Percentiles rank a stretch among this genome's conserved stretches.
These are phyloP conservation scores for Penicillium sp. DNA, from an alignment of 2,329 filamentous ascomycete genomes.

Conservation along the genomic window DNA sequence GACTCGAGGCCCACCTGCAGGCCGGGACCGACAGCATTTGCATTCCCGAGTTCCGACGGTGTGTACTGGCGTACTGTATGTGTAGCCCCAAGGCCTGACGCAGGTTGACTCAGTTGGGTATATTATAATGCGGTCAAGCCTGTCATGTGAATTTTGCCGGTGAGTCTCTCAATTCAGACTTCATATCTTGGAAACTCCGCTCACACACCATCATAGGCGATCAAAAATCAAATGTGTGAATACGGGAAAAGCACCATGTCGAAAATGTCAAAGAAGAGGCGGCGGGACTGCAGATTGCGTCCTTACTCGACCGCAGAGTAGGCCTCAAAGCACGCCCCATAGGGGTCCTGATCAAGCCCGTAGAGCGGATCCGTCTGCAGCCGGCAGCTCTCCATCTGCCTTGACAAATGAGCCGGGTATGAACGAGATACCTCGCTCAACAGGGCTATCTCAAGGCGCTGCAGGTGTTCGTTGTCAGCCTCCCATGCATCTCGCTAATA, in stretches of 20 bases:
- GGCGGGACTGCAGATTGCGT: conserved; percentile 10
- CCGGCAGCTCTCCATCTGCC: neutral
- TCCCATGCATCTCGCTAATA: neutral
- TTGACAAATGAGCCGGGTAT: too few species aligned
- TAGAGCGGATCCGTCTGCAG: neutral
- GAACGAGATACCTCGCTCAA: too few species aligned
- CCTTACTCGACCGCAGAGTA: conserved; percentile 10
- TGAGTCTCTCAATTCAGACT: neutral
- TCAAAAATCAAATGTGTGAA: conserved; percentile 22
- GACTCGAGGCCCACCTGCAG: too few species aligned
- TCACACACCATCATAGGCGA: conserved; percentile 5
- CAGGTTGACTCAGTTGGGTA: neutral
- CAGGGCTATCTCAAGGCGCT: too few species aligned
- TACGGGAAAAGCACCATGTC: conserved; percentile 16
- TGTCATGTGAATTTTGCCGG: conserved; percentile 10
- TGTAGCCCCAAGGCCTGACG: too few species aligned
- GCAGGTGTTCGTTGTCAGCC: neutral
- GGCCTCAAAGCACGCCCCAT: neutral
- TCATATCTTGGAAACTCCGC: neutral
- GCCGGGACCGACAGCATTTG: neutral
- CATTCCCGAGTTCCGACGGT: too few species aligned
- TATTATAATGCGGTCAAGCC: conserved; percentile 6
- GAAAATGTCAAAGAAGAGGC: conserved; percentile 12
- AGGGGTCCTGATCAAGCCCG: neutral
- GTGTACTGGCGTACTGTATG: too few species aligned